Conservation (phyloP, 345 rosid genomes). For the Limnanthes douglasii region DNA sequence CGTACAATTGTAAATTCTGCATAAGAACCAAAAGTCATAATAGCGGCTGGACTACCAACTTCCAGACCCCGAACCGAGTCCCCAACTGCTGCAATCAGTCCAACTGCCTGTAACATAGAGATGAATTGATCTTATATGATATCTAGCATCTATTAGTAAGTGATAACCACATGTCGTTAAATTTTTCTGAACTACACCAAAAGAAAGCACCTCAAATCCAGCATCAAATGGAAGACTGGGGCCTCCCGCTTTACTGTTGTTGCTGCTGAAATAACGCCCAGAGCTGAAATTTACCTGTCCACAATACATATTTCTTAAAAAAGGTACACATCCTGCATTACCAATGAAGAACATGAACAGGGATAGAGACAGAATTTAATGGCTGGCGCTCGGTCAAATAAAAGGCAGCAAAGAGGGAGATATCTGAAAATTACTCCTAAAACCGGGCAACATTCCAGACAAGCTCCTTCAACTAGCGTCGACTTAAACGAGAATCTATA, state of each 20-base stretch:
- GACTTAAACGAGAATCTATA: background rate
- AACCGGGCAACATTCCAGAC: too few relatives aligned
- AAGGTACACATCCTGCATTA: background rate
- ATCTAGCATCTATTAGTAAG: background rate
- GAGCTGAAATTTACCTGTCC: slow-evolving; percentile 91
- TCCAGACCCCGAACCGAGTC: slow-evolving; percentile 49
- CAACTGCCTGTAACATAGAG: slow-evolving; percentile 53
- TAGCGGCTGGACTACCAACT: slow-evolving; percentile 90
- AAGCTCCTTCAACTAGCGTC: background rate
- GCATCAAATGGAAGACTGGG: slow-evolving; percentile 87
- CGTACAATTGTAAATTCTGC: slow-evolving; percentile 60
- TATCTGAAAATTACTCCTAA: too few relatives aligned
- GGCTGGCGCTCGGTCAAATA: too few relatives aligned
- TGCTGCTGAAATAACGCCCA: slow-evolving; percentile 70
- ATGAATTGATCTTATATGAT: background rate
- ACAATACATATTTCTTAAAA: slow-evolving; percentile 8
- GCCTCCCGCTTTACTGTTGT: slow-evolving; percentile 10
- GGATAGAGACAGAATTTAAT: background rate
- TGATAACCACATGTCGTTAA: slow-evolving; percentile 3
- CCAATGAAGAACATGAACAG: background rate
- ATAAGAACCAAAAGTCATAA: slow-evolving; percentile 85
- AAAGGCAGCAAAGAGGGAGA: too few relatives aligned
- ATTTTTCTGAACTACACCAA: background rate
- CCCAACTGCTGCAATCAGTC: slow-evolving; percentile 80
- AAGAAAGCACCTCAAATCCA: slow-evolving; percentile 67